Conservation (phyloP, 139 green algal genomes). For the Gonium pectorale region DNA sequence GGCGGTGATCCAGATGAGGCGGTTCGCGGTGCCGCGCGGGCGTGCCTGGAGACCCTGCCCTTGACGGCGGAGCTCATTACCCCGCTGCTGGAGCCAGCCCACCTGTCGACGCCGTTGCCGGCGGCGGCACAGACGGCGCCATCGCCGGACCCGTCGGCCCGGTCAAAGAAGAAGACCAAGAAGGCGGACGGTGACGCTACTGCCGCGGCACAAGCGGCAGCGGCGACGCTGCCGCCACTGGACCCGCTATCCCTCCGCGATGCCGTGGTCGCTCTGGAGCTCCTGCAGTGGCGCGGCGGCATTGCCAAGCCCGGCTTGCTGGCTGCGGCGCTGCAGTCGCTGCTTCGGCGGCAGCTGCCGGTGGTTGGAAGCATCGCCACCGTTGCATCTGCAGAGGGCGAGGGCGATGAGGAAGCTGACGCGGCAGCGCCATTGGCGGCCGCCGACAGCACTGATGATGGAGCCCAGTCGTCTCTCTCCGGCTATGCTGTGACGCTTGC, state of each 20-base stretch:
- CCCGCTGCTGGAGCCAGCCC: constrained; percentile 46
- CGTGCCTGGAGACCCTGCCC: constrained; percentile 55
- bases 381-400: neutral
- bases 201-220: neutral
- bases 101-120: neutral
- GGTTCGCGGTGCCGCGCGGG: constrained; percentile 53
- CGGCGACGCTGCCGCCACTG: neutral
- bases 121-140: neutral
- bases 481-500: constrained; percentile 73
- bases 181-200: neutral
- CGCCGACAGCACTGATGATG: neutral
- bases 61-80: constrained; percentile 51
- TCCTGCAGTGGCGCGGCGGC: constrained; percentile 74
- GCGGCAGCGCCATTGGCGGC: neutral
- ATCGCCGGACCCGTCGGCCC: neutral
- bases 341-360: constrained; percentile 46
- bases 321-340: constrained; percentile 49
- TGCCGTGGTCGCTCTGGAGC: constrained; percentile 62
- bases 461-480: constrained; percentile 38
- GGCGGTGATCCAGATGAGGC: constrained; percentile 48
- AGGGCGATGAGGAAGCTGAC: neutral
- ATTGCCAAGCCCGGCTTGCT: constrained; percentile 40
- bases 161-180: constrained; percentile 32
- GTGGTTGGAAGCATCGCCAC: constrained; percentile 47
- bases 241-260: neutral